Percentiles rank a stretch among this genome's conserved stretches.
These are phyloP conservation scores for Simmondsia chinensis DNA, from an alignment of 148 eudicot species.

Conservation along the genomic window DNA sequence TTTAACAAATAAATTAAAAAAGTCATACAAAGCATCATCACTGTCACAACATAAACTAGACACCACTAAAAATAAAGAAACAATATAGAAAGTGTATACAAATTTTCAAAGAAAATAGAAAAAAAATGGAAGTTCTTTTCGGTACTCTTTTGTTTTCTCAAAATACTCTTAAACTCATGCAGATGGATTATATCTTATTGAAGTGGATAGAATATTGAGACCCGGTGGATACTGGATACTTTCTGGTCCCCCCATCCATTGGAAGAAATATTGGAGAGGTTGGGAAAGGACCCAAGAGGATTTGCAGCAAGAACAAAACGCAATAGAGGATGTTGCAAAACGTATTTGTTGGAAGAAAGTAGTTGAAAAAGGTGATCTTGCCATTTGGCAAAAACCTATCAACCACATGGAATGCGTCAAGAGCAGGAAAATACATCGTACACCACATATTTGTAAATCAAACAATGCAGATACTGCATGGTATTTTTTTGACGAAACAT, in stretches of 20 bases:
- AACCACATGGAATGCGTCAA: constrained; percentile 66
- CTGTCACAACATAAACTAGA: too few species aligned
- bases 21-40: too few species aligned
- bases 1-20: too few species aligned
- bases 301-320: constrained; percentile 75
- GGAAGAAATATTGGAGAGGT: constrained; percentile 83
- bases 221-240: constrained; percentile 99
- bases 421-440: constrained; percentile 23
- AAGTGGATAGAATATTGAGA: constrained; percentile 83
- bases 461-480: constrained; percentile 66
- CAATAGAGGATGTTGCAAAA: constrained; percentile 63
- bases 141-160: too few species aligned
- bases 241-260: constrained; percentile 89
- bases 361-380: constrained; percentile 58
- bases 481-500: constrained; percentile 14
- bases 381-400: constrained; percentile 84
- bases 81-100: too few species aligned
- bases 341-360: constrained; percentile 86
- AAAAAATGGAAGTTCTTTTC: too few species aligned
- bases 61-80: too few species aligned
- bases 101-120: not conserved
- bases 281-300: constrained; percentile 92
- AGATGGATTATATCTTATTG: constrained; percentile 83
- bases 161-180: not conserved
- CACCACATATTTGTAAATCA: constrained; percentile 63